Evolutionary conservation across 768 basidiomycete genomes (phyloP), one percentile per base, ranked within the genome.

Genomic region (Phlegmacium glaucopus): DNA sequence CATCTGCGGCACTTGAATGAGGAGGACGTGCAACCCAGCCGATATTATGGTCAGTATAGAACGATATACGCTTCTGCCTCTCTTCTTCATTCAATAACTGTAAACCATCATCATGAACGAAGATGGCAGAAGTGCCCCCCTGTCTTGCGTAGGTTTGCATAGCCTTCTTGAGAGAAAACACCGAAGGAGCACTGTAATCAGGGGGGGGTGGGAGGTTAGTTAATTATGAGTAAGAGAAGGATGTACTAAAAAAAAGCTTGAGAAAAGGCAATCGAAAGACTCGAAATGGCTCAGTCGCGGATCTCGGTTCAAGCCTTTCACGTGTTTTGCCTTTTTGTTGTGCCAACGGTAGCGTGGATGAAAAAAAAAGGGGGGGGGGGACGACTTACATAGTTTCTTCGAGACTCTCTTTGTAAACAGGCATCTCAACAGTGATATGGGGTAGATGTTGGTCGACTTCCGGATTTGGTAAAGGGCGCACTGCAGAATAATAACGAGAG

Each of bases 71-170:
- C 50, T 75, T 77, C 39, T 80, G 70, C 34, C 79, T 76, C 49
- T 92, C 89, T 25, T 72, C 76, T 34, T 78, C 73, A 28, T 68
- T 66, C 52, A 90, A 64, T 17, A 83, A 64, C 61, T 90, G 90
- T 55, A 92, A 66, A 25, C 90, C 91, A 61, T 92, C 90, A 58
- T 92, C 91, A 63, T 90, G 87, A 12, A 94, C 71, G 38, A 92
- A 75, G 60, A 94, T 90, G 22, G 80, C 64, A 9, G 85, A 88
- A 1, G 85, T 84, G 5, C 89, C 90, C 40, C 91, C 90, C 63
- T 94, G 90, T n/a, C 90, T 75, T 5, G 90, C 90, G 59, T 92
- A 91, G n/a, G 87, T 88, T 62, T 88, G 87, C 82, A 91, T 91
- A 1, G 89, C 90, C 68, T 83, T 85, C 67, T 90, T 90, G 52